These are phyloP conservation scores for Hermanozyma aechmeae DNA, from an alignment of 805 yeast species.

Conservation along the genomic window DNA sequence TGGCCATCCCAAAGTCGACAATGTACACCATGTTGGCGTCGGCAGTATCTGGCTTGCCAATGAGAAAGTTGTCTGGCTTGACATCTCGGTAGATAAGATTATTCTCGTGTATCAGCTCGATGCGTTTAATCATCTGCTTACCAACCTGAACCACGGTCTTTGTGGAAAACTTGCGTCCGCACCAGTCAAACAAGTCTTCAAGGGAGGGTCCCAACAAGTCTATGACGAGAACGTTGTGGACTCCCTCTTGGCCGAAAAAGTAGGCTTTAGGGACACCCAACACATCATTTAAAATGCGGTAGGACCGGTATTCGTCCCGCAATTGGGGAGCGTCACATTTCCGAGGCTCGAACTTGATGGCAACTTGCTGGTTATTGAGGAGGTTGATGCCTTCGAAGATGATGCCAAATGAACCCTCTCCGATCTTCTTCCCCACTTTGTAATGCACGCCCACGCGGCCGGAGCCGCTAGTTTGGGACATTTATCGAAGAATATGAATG, in stretches of 20 bases:
- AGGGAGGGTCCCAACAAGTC: slow-evolving; percentile 92
- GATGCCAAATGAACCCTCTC: slow-evolving; percentile 98
- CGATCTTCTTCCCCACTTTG: slow-evolving; percentile 93
- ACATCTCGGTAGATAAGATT: slow-evolving; percentile 93
- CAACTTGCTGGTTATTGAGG: slow-evolving; percentile 87
- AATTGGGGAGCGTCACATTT: slow-evolving; percentile 96
- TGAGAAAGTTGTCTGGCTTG: slow-evolving; percentile 93
- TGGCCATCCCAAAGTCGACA: slow-evolving; percentile 98
- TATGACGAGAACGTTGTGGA: slow-evolving; percentile 89
- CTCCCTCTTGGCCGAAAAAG: slow-evolving; percentile 96
- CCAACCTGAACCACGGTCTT: slow-evolving; percentile 92
- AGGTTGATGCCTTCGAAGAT: slow-evolving; percentile 92
- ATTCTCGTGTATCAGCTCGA: slow-evolving; percentile 80
- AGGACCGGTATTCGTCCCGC: slow-evolving; percentile 94
- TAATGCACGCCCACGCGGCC: slow-evolving; percentile 90
- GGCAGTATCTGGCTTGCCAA: slow-evolving; percentile 79
- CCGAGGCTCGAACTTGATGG: slow-evolving; percentile 94
- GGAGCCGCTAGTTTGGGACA: slow-evolving; percentile 35
- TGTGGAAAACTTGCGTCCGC: slow-evolving; percentile 79
- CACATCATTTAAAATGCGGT: slow-evolving; percentile 73
- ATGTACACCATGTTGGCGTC: slow-evolving; percentile 81
- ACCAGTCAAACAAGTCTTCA: slow-evolving; percentile 97
- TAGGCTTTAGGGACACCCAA: slow-evolving; percentile 93
- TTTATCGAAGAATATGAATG: no score
- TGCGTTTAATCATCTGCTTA: slow-evolving; percentile 84